phyloP scores from a whole-genome alignment of 2,329 filamentous ascomycete species.

The Cytospora paraplurivora region DNA sequence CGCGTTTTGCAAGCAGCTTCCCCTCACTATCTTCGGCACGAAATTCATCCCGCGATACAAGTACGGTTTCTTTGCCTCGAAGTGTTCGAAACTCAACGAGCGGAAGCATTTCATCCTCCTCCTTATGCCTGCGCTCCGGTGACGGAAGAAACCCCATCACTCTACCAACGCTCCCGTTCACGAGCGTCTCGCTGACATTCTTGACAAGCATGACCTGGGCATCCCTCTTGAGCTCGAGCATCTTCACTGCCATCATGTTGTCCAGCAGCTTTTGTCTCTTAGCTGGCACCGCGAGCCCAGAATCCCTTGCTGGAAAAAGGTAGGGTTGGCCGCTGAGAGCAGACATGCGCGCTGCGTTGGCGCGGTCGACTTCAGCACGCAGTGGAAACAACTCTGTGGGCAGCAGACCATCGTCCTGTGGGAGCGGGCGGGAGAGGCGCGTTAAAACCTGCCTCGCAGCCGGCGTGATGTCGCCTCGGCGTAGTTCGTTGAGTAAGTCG shows the following conservation, averaged over 20 bases:
- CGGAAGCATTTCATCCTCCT: constrained; percentile 12
- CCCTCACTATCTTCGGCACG: constrained; percentile 24
- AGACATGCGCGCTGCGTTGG: constrained; percentile 65
- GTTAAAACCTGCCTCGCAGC: constrained; percentile 64
- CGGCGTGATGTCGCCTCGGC: constrained; percentile 63
- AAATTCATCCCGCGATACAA: constrained; percentile 24
- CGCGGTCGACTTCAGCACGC: constrained; percentile 69
- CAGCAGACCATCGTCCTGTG: constrained; percentile 61
- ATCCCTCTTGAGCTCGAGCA: constrained; percentile 68
- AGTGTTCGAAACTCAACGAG: constrained; percentile 24
- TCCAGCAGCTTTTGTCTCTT: constrained; percentile 63
- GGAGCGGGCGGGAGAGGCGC: constrained; percentile 58
- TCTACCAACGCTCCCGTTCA: constrained; percentile 73
- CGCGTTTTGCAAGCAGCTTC: constrained; percentile 21
- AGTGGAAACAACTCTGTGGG: constrained; percentile 75
- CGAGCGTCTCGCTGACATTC: constrained; percentile 73
- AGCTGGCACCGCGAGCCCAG: constrained; percentile 54
- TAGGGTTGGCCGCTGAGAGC: constrained; percentile 60
- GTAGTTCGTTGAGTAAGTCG: constrained; percentile 76
- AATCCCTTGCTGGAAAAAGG: constrained; percentile 63
- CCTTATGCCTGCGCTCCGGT: neutral
- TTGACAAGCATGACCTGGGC: constrained; percentile 81
- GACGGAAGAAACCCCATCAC: constrained; percentile 61
- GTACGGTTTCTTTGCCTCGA: constrained; percentile 11
- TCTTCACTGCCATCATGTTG: constrained; percentile 70